Percentiles rank a stretch among this genome's conserved stretches.
phyloP scores from a whole-genome alignment of 305 asterid species.

The Solanum hybrid region DNA sequence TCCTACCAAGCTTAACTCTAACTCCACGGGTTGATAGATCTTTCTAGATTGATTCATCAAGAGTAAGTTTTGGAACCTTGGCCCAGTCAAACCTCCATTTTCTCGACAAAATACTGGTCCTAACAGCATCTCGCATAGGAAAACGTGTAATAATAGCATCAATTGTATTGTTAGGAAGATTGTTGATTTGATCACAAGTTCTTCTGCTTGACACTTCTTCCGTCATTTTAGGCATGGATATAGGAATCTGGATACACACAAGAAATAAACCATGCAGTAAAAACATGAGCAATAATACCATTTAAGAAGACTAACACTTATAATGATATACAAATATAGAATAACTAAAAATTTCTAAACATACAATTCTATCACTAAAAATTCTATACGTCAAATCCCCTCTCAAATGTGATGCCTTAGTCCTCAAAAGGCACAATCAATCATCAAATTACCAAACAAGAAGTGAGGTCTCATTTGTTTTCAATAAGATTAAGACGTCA shows the following conservation, averaged over 20 bases:
- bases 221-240: not conserved
- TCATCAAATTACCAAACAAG: too few relatives aligned
- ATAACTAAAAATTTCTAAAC: too few relatives aligned
- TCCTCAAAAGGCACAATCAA: too few relatives aligned
- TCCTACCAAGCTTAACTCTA: not conserved
- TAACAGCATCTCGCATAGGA: not conserved
- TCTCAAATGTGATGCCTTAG: too few relatives aligned
- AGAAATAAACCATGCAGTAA: not conserved
- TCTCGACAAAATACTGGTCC: not conserved
- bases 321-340: too few relatives aligned
- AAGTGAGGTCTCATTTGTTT: too few relatives aligned
- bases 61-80: not conserved
- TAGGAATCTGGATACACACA: not conserved
- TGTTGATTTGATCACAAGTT: not conserved
- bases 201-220: not conserved
- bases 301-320: too few relatives aligned
- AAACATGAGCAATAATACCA: not conserved
- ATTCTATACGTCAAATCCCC: too few relatives aligned
- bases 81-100: slow-evolving; percentile 4
- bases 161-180: not conserved
- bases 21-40: not conserved
- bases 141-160: not conserved
- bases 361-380: too few relatives aligned
- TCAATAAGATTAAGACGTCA: too few relatives aligned
- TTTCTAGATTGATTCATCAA: not conserved